A percentile compares a stretch with the other conserved stretches of the same genome.
phyloP scores from a whole-genome alignment of 1,139 yeast species.

The Magnusiomyces starmeri region DNA sequence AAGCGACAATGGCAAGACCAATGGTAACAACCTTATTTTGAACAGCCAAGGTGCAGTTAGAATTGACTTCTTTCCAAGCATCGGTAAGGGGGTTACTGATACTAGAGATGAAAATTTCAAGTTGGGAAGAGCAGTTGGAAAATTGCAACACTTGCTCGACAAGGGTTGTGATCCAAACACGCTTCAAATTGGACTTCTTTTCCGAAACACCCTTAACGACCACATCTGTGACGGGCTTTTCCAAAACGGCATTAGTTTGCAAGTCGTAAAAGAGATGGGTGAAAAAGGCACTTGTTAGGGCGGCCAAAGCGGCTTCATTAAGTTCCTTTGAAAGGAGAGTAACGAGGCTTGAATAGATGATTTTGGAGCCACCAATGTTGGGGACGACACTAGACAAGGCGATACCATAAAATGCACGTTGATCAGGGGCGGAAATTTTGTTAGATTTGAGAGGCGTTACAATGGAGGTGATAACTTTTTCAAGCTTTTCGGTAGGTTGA shows the following conservation, averaged over 20 bases:
- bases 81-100: constrained; percentile 30
- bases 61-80: constrained; percentile 36
- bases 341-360: constrained; percentile 40
- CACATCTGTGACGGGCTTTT: constrained; percentile 29
- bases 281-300: constrained; percentile 46
- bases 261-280: constrained; percentile 35
- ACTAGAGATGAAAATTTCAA: constrained; percentile 13
- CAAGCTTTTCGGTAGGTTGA: constrained; percentile 23
- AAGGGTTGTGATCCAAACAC: constrained; percentile 58
- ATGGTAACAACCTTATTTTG: constrained; percentile 29
- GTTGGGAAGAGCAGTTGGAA: constrained; percentile 16
- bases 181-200: constrained; percentile 53
- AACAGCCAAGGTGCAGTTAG: constrained; percentile 26
- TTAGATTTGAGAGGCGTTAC: constrained; percentile 43
- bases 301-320: constrained; percentile 56
- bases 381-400: constrained; percentile 33
- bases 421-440: constrained; percentile 53
- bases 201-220: constrained; percentile 56
- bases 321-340: constrained; percentile 62
- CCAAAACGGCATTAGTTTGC: constrained; percentile 15
- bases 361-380: constrained; percentile 29
- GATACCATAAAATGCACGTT: constrained; percentile 45
- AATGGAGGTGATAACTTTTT: constrained; percentile 44
- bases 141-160: constrained; percentile 32
- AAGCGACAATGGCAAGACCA: constrained; percentile 30